Conservation (phyloP, 75 land plant species). For the Cryptomeria japonica region DNA sequence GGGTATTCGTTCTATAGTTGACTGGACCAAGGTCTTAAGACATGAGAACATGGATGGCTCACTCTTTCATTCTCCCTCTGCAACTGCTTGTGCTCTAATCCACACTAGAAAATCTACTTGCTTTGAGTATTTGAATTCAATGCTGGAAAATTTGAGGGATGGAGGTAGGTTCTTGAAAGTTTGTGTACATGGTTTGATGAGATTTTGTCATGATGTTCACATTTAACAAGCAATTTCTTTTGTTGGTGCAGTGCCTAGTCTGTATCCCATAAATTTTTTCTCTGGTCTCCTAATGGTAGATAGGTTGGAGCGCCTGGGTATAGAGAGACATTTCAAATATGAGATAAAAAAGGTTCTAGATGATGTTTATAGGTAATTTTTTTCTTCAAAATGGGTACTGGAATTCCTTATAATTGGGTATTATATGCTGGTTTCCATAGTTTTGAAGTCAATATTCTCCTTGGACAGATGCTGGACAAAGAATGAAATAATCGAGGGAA, state of each 20-base stretch:
- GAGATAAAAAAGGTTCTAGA: slow-evolving; percentile 50
- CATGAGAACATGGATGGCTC: too few species aligned
- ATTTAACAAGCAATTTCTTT: neutral
- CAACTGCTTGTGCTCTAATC: too few species aligned
- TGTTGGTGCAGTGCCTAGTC: slow-evolving; percentile 46
- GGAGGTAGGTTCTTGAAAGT: slow-evolving; percentile 21
- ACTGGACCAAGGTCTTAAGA: slow-evolving; percentile 41
- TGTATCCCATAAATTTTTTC: slow-evolving; percentile 44
- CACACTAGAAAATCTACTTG: too few species aligned
- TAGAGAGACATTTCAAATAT: slow-evolving; percentile 40
- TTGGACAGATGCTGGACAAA: neutral
- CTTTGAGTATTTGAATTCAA: too few species aligned
- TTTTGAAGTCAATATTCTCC: neutral
- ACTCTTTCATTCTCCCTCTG: too few species aligned
- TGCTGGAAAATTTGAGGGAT: too few species aligned
- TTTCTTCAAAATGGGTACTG: too few species aligned
- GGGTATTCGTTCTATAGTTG: slow-evolving; percentile 41
- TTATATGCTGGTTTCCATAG: neutral
- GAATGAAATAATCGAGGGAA: too few species aligned
- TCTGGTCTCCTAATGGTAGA: slow-evolving; percentile 14
- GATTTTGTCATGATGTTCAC: neutral
- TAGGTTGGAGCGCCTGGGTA: slow-evolving; percentile 42
- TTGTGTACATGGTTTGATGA: neutral
- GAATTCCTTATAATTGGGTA: neutral
- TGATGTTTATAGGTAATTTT: slow-evolving; percentile 22